Conservation (phyloP, 78 protist species). For the Mastigamoeba balamuthi region DNA sequence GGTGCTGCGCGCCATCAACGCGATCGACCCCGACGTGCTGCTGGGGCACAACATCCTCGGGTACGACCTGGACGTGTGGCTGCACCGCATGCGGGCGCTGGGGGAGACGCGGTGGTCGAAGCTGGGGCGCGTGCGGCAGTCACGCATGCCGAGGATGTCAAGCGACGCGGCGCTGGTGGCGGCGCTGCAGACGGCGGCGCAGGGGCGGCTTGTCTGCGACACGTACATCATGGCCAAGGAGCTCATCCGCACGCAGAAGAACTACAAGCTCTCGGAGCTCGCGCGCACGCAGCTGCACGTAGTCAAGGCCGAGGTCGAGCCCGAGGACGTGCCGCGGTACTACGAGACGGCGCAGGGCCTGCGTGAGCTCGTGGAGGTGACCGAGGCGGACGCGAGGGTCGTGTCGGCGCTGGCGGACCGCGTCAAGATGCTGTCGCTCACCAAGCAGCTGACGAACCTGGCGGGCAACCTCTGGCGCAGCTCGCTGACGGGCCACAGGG, state of each 20-base stretch:
- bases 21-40: conserved; percentile 66
- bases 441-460: conserved; percentile 81
- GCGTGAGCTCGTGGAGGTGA: background rate
- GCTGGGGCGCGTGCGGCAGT: conserved; percentile 67
- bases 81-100: conserved; percentile 68
- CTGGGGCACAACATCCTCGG: conserved; percentile 83
- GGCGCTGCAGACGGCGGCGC: background rate
- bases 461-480: conserved; percentile 86
- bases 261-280: conserved; percentile 57
- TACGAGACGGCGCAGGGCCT: background rate
- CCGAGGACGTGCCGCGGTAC: background rate
- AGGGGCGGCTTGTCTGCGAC: conserved; percentile 75
- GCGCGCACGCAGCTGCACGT: conserved; percentile 53
- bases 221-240: conserved; percentile 45
- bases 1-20: conserved; percentile 1
- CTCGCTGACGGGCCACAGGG: conserved; percentile 77
- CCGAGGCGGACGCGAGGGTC: conserved; percentile 66
- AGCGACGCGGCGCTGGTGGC: background rate
- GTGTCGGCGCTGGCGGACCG: conserved; percentile 50
- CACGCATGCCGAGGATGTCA: no score
- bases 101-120: conserved; percentile 63
- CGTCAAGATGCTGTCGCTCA: conserved; percentile 78
- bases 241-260: conserved; percentile 39
- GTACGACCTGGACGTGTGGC: conserved; percentile 72
- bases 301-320: background rate